These are phyloP conservation scores for Fusarium sp. DNA, from an alignment of 2,329 filamentous ascomycete species.

Conservation along the genomic window DNA sequence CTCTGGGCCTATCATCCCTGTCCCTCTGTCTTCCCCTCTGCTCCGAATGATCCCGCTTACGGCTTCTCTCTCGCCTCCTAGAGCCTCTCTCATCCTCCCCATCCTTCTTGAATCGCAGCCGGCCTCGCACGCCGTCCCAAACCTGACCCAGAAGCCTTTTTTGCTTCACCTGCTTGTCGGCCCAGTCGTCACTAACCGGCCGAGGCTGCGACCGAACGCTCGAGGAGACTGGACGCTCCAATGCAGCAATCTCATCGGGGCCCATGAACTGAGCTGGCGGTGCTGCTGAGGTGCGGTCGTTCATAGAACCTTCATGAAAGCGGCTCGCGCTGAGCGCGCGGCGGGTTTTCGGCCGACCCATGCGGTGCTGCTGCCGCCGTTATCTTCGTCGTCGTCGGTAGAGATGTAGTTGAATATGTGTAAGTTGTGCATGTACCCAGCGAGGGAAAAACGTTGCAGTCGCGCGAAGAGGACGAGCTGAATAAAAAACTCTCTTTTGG, in stretches of 20 bases:
- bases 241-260: slow-evolving; percentile 48
- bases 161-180: slow-evolving; percentile 47
- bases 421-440: background rate
- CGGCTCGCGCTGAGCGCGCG: slow-evolving; percentile 57
- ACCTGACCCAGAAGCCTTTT: slow-evolving; percentile 51
- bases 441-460: background rate
- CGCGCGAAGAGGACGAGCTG: background rate
- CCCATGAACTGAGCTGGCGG: slow-evolving; percentile 77
- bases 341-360: slow-evolving; percentile 49
- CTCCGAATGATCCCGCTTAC: slow-evolving; percentile 32
- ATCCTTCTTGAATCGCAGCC: slow-evolving; percentile 47
- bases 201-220: slow-evolving; percentile 24
- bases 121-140: slow-evolving; percentile 54
- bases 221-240: slow-evolving; percentile 45
- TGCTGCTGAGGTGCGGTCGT: slow-evolving; percentile 77
- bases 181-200: slow-evolving; percentile 48
- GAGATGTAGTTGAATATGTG: slow-evolving; percentile 15
- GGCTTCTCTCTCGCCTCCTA: slow-evolving; percentile 39
- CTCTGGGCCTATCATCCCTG: slow-evolving; percentile 27
- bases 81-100: slow-evolving; percentile 39
- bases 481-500: background rate
- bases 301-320: slow-evolving; percentile 88
- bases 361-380: slow-evolving; percentile 19
- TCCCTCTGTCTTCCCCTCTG: slow-evolving; percentile 30
- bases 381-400: background rate